A percentile compares a stretch with the other conserved stretches of the same genome.
These are phyloP conservation scores for Magnusiomyces paraingens DNA, from an alignment of 1,139 yeast species.

Conservation along the genomic window DNA sequence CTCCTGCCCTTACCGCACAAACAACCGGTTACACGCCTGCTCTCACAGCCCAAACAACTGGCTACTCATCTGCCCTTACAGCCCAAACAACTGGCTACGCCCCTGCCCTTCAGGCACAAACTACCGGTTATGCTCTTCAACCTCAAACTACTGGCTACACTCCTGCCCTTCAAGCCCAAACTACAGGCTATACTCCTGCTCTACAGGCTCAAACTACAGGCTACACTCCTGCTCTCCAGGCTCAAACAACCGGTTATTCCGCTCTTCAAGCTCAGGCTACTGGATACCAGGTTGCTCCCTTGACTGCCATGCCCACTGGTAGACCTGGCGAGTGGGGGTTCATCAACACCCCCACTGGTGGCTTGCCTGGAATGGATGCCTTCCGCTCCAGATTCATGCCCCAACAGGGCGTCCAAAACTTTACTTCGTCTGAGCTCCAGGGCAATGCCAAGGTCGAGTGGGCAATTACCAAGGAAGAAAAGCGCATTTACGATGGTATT, in stretches of 20 bases:
- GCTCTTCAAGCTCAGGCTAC: conserved; percentile 35
- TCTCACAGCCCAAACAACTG: conserved; percentile 27
- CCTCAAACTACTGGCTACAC: conserved; percentile 25
- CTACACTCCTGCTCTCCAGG: conserved; percentile 25
- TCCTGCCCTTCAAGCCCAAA: conserved; percentile 37
- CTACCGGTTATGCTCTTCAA: conserved; percentile 33
- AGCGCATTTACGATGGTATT: conserved; percentile 76
- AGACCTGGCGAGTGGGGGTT: conserved; percentile 82
- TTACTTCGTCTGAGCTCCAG: conserved; percentile 28
- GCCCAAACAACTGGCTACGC: conserved; percentile 36
- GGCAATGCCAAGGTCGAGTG: conserved; percentile 42
- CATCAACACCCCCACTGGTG: conserved; percentile 65
- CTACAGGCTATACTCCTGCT: conserved; percentile 33
- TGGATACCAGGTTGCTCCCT: conserved; percentile 25
- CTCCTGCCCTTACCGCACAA: conserved; percentile 20
- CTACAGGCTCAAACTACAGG: conserved; percentile 38
- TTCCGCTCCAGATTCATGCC: conserved; percentile 78
- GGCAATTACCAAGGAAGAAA: conserved; percentile 84
- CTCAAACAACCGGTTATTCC: conserved; percentile 36
- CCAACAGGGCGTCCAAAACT: conserved; percentile 39
- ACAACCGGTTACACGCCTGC: conserved; percentile 14
- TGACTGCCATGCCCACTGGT: conserved; percentile 49
- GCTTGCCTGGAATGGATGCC: conserved; percentile 68
- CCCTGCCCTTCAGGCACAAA: conserved; percentile 34
- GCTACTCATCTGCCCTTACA: conserved; percentile 23